Evolutionary conservation across 805 yeast species (phyloP).

Genomic region (Blastobotrys chiropterorum): DNA sequence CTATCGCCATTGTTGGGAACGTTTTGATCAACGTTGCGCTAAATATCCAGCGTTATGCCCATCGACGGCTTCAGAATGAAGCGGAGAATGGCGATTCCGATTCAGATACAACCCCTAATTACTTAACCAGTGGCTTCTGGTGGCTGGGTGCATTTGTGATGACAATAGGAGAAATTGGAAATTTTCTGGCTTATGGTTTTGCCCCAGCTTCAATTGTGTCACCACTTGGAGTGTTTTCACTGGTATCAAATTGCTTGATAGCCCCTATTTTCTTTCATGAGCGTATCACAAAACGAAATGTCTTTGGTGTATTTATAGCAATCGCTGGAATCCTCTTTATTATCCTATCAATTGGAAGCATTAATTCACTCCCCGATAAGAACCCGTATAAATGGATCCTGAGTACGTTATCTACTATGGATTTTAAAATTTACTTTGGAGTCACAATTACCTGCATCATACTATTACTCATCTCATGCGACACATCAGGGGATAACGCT

Average conservation of each 20-base stretch:
- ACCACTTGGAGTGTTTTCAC: constrained; percentile 45
- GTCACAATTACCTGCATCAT: constrained; percentile 22
- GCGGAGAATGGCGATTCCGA: not conserved
- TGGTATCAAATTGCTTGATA: constrained; percentile 41
- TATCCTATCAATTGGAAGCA: constrained; percentile 30
- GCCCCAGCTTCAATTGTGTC: constrained; percentile 44
- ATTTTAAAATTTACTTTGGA: constrained; percentile 26
- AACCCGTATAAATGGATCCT: constrained; percentile 28
- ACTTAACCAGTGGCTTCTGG: constrained; percentile 30
- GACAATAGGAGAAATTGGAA: constrained; percentile 42
- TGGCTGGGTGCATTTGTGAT: constrained; percentile 39
- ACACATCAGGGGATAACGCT: constrained; percentile 3
- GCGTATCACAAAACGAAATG: constrained; percentile 29
- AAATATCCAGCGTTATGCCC: constrained; percentile 38
- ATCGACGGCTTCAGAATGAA: constrained; percentile 24
- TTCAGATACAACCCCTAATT: constrained; percentile 14
- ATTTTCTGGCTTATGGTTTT: constrained; percentile 44
- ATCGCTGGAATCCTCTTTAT: constrained; percentile 39
- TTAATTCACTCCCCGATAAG: not conserved
- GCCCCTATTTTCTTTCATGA: constrained; percentile 45
- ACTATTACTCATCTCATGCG: constrained; percentile 14
- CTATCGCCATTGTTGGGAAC: constrained; percentile 34
- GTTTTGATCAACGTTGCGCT: constrained; percentile 35
- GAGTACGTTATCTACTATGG: constrained; percentile 24
- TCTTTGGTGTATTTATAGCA: constrained; percentile 37